Evolutionary conservation across 208 protist species (phyloP).

Genomic region (Wallacemonas sp.): DNA sequence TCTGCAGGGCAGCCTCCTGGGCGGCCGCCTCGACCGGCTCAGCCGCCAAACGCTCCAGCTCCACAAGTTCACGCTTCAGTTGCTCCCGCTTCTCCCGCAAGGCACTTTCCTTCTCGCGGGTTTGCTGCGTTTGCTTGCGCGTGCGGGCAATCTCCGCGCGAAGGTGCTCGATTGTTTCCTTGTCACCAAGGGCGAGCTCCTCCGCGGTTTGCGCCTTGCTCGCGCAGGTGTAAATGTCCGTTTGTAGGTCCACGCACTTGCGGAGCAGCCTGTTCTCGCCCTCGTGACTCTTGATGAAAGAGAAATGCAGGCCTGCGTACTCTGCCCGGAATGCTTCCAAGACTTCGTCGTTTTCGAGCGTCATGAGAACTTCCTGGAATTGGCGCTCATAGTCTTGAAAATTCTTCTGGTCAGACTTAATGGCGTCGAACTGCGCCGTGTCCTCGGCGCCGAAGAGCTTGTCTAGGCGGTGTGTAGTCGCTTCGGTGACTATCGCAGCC

Average conservation of each 20-base stretch:
- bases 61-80: slow-evolving; percentile 94
- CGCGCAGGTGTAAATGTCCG: slow-evolving; percentile 94
- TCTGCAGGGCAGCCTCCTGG: slow-evolving; percentile 94
- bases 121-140: slow-evolving; percentile 91
- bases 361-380: slow-evolving; percentile 94
- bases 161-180: slow-evolving; percentile 93
- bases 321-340: slow-evolving; percentile 95
- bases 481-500: not conserved
- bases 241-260: slow-evolving; percentile 94
- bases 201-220: slow-evolving; percentile 94
- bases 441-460: slow-evolving; percentile 40
- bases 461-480: not conserved
- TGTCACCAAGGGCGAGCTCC: slow-evolving; percentile 94
- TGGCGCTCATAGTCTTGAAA: slow-evolving; percentile 94
- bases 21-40: slow-evolving; percentile 87
- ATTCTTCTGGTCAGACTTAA: slow-evolving; percentile 57
- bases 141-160: slow-evolving; percentile 94
- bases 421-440: slow-evolving; percentile 40
- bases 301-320: slow-evolving; percentile 97
- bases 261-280: slow-evolving; percentile 96
- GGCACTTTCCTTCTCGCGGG: slow-evolving; percentile 93
- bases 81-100: slow-evolving; percentile 94
- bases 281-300: slow-evolving; percentile 96
- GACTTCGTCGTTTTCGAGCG: slow-evolving; percentile 93
- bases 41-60: slow-evolving; percentile 87